Evolutionary conservation across 1,284 basidiomycete genomes (phyloP).

Genomic region (Ustilago xerochloae): DNA sequence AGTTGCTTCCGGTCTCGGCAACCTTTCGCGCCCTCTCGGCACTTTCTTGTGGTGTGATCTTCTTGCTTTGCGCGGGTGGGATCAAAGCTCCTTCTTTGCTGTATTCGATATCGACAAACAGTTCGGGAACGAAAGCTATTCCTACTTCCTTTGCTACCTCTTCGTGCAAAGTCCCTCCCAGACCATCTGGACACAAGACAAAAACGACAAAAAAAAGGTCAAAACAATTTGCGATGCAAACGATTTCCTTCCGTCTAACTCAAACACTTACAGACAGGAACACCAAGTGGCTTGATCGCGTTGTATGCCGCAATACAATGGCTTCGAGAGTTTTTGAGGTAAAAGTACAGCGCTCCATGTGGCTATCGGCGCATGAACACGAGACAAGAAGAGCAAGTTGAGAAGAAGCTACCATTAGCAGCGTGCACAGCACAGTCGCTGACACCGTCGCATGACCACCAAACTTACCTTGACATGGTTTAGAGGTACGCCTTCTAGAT

Average conservation of each 20-base stretch:
- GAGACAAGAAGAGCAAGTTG: too few species aligned
- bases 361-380: constrained; percentile 5
- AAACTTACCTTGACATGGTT: constrained; percentile 40
- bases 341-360: constrained; percentile 43
- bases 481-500: constrained; percentile 27
- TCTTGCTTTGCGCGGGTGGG: constrained; percentile 35
- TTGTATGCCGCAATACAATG: constrained; percentile 27
- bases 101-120: constrained; percentile 47
- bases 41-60: constrained; percentile 30
- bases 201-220: background rate
- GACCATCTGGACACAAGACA: constrained; percentile 30
- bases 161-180: constrained; percentile 32
- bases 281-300: constrained; percentile 33
- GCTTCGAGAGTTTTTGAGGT: constrained; percentile 20
- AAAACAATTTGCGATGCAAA: too few species aligned
- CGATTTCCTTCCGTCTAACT: background rate
- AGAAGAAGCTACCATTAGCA: too few species aligned
- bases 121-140: constrained; percentile 34
- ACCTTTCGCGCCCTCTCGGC: constrained; percentile 32
- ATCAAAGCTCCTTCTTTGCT: constrained; percentile 30
- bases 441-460: too few species aligned
- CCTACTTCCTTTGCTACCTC: constrained; percentile 20
- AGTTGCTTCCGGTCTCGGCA: constrained; percentile 22
- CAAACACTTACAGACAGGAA: constrained; percentile 29
- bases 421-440: too few species aligned